A percentile compares a stretch with the other conserved stretches of the same genome.
phyloP scores from a whole-genome alignment of 306 rosid genomes.

The Fragaria nilgerrensis region DNA sequence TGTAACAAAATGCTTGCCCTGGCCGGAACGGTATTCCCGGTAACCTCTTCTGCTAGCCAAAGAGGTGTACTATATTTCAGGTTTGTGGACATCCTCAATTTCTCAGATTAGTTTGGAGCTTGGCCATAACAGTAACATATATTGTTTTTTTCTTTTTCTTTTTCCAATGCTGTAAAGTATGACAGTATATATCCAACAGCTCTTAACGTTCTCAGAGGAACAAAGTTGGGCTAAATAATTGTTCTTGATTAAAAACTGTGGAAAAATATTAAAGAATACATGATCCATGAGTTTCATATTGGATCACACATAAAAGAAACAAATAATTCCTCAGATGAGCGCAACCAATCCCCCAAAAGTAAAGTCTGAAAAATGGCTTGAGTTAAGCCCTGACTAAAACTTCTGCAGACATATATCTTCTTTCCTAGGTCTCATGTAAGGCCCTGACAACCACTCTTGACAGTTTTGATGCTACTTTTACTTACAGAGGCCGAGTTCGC shows the following conservation, averaged over 20 bases:
- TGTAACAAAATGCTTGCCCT: neutral
- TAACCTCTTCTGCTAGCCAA: neutral
- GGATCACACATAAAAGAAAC: constrained; percentile 10
- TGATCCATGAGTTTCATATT: neutral
- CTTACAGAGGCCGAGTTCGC: constrained; percentile 25
- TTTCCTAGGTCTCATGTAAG: neutral
- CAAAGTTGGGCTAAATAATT: neutral
- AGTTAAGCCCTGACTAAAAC: constrained; percentile 26
- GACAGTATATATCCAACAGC: neutral
- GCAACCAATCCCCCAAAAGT: neutral
- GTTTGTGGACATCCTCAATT: neutral
- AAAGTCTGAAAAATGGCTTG: constrained; percentile 5
- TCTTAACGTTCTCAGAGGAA: neutral
- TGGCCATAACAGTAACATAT: neutral
- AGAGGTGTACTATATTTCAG: neutral
- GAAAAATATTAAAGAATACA: neutral
- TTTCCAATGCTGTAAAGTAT: neutral
- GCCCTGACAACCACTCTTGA: constrained; percentile 21
- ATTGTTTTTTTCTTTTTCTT: too few species aligned
- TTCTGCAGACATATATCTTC: neutral
- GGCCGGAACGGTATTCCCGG: too few species aligned
- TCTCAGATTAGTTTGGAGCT: neutral
- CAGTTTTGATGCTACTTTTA: neutral
- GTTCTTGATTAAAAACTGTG: neutral
- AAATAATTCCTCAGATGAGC: neutral